Conservation (phyloP, 768 basidiomycete species). For the Boletus speciosus region DNA sequence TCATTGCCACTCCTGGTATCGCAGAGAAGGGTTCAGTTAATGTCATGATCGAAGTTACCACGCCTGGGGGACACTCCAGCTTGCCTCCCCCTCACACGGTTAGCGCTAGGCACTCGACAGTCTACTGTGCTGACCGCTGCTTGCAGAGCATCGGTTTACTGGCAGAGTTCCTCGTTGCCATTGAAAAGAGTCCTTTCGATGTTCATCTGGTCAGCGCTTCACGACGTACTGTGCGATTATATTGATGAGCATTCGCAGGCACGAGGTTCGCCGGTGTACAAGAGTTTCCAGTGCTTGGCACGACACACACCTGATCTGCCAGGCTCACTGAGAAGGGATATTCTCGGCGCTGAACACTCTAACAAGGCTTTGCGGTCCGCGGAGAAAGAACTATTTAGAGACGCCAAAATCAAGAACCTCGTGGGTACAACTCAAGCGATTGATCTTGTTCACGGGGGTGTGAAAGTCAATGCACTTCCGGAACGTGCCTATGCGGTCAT, state of each 20-base stretch:
- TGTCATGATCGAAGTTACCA: conserved; percentile 58
- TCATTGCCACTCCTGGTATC: conserved; percentile 60
- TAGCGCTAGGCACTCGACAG: conserved; percentile 12
- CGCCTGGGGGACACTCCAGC: conserved; percentile 83
- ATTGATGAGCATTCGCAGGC: conserved; percentile 32
- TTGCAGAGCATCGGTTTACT: conserved; percentile 79
- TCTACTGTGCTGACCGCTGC: conserved; percentile 8
- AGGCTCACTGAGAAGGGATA: conserved; percentile 41
- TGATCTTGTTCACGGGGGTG: conserved; percentile 64
- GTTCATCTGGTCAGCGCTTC: conserved; percentile 44
- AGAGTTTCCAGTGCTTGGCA: conserved; percentile 61
- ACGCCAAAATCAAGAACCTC: conserved; percentile 41
- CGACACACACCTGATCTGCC: conserved; percentile 58
- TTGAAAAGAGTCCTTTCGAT: conserved; percentile 63
- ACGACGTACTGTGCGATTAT: not conserved
- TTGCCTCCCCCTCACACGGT: conserved; percentile 81
- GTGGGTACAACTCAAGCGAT: conserved; percentile 75
- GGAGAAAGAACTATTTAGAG: conserved; percentile 43
- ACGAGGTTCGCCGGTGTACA: conserved; percentile 56
- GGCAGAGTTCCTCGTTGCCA: conserved; percentile 60
- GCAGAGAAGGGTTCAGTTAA: conserved; percentile 74
- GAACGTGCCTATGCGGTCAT: conserved; percentile 67
- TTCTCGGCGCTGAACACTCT: conserved; percentile 45
- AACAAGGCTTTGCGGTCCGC: conserved; percentile 51
- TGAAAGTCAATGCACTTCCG: conserved; percentile 78